Conservation (phyloP, 2,329 filamentous ascomycete genomes). For the Colletotrichum sidae region DNA sequence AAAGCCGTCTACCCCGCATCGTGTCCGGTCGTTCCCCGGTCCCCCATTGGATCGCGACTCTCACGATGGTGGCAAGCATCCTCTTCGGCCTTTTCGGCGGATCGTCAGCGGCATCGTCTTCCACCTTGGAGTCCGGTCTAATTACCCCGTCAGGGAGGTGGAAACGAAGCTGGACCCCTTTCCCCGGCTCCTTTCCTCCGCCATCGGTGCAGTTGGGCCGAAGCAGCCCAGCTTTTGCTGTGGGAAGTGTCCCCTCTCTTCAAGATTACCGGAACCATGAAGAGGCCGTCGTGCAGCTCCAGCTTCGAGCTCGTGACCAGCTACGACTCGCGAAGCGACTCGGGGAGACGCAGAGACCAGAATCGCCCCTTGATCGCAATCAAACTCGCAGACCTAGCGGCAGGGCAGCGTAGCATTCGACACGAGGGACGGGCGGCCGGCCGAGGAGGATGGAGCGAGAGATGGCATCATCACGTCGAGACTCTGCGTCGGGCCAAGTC, state of each 20-base stretch:
- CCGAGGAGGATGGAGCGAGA: slow-evolving; percentile 18
- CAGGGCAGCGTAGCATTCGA: slow-evolving; percentile 25
- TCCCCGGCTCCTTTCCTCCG: slow-evolving; percentile 20
- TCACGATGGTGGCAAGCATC: not conserved
- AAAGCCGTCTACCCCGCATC: slow-evolving; percentile 25
- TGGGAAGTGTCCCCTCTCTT: not conserved
- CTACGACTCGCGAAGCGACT: slow-evolving; percentile 4
- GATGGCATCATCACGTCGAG: slow-evolving; percentile 23
- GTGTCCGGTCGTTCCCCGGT: slow-evolving; percentile 13
- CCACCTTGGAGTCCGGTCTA: slow-evolving; percentile 23
- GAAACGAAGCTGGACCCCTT: slow-evolving; percentile 6
- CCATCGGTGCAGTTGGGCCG: slow-evolving; percentile 31
- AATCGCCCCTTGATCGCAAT: slow-evolving; percentile 18
- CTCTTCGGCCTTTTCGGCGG: slow-evolving; percentile 21
- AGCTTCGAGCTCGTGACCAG: not conserved
- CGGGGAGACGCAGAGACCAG: too few species aligned
- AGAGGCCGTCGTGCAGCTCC: not conserved
- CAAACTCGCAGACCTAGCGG: slow-evolving; percentile 24
- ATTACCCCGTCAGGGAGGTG: slow-evolving; percentile 33
- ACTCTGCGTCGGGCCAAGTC: slow-evolving; percentile 13
- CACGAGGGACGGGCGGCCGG: not conserved
- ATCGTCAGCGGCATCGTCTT: slow-evolving; percentile 20
- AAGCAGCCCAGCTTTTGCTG: slow-evolving; percentile 14
- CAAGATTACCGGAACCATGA: not conserved
- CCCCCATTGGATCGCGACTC: slow-evolving; percentile 29